A percentile compares a stretch with the other conserved stretches of the same genome.
phyloP scores from a whole-genome alignment of 208 protist genomes.

The Acanthamoeba lenticulata region DNA sequence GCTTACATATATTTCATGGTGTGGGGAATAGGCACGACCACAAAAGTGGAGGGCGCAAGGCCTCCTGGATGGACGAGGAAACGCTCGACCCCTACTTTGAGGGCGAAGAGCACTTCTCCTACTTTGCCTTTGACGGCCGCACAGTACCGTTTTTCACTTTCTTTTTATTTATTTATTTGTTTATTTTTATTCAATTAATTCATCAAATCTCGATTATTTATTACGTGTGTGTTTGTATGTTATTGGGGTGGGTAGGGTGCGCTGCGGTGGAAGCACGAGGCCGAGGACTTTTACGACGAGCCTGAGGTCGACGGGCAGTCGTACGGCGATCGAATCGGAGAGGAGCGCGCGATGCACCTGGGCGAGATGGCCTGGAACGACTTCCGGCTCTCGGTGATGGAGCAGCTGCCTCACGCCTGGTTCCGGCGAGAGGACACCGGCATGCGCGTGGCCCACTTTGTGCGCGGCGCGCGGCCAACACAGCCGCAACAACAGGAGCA shows the following conservation, averaged over 20 bases:
- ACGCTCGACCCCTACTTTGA: background rate
- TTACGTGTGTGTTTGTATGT: too few species aligned
- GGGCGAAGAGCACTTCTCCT: conserved; percentile 73
- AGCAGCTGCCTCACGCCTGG: conserved; percentile 71
- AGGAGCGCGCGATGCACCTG: conserved; percentile 65
- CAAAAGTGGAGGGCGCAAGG: background rate
- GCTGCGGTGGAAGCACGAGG: conserved; percentile 72
- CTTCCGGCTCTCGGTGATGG: conserved; percentile 63
- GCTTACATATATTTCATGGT: too few species aligned
- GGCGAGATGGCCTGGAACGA: conserved; percentile 77
- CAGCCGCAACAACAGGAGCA: background rate
- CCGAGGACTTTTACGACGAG: conserved; percentile 69
- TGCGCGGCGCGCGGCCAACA: conserved; percentile 5
- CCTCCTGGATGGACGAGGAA: conserved; percentile 17
- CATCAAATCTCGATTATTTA: too few species aligned
- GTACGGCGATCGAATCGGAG: conserved; percentile 44
- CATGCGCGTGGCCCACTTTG: conserved; percentile 65
- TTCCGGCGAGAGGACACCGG: conserved; percentile 64
- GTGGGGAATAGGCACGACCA: conserved; percentile 29
- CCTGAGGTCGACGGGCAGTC: background rate
- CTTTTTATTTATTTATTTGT: background rate
- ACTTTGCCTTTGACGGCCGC: conserved; percentile 72
- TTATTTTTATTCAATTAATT: too few species aligned
- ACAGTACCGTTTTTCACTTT: background rate
- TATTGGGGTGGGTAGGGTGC: background rate